Evolutionary conservation across 805 yeast genomes (phyloP).

Genomic region (Ogataea degrootiae): DNA sequence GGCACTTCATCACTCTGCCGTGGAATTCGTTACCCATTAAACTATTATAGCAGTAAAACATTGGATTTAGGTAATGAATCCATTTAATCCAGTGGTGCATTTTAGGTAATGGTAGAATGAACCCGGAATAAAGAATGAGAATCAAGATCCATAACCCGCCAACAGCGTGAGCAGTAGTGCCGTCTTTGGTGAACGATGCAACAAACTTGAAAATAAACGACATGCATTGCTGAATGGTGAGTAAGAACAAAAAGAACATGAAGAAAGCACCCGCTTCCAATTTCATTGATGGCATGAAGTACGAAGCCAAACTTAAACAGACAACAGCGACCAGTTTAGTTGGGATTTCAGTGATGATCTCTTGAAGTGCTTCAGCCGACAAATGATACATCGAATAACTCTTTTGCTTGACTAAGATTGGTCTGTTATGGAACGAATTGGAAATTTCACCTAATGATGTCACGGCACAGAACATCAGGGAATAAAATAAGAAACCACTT

Average conservation of each 20-base stretch:
- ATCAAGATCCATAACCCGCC: conserved; percentile 52
- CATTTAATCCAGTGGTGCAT: conserved; percentile 61
- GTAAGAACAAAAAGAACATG: conserved; percentile 39
- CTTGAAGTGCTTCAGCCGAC: conserved; percentile 60
- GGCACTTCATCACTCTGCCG: conserved; percentile 47
- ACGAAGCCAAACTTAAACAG: conserved; percentile 39
- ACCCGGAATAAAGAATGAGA: conserved; percentile 54
- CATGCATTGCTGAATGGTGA: conserved; percentile 44
- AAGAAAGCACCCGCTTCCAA: conserved; percentile 53
- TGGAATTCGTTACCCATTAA: conserved; percentile 55
- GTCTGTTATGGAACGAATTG: conserved; percentile 54
- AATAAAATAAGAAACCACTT: conserved; percentile 59
- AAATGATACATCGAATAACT: conserved; percentile 59
- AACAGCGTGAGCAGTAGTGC: conserved; percentile 52
- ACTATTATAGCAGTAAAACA: conserved; percentile 45
- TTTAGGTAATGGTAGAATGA: conserved; percentile 34
- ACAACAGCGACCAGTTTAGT: conserved; percentile 48
- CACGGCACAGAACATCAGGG: conserved; percentile 56
- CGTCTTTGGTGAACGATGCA: conserved; percentile 48
- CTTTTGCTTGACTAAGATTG: conserved; percentile 59
- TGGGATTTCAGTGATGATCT: conserved; percentile 57
- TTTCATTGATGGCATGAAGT: conserved; percentile 51
- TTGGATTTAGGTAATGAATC: conserved; percentile 45
- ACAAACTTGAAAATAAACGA: conserved; percentile 48
- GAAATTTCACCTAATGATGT: conserved; percentile 62